Conservation (phyloP, 257 asterid genomes). For the Solanum peruvianum region DNA sequence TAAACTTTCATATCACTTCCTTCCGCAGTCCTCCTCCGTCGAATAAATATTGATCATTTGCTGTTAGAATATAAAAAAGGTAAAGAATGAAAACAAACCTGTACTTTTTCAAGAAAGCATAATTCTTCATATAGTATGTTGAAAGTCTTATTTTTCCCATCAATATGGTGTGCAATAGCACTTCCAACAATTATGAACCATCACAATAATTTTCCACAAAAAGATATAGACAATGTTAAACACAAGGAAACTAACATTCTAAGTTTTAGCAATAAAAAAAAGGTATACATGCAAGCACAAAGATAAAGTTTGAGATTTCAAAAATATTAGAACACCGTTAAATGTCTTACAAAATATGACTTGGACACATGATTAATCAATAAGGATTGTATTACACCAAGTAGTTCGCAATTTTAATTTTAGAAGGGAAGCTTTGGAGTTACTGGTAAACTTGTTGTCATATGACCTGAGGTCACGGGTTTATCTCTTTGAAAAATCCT, state of each 20-base stretch:
- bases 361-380: background rate
- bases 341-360: background rate
- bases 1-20: too few species aligned
- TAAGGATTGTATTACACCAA: background rate
- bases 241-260: background rate
- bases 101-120: too few species aligned
- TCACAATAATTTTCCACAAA: background rate
- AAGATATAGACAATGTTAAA: background rate
- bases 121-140: too few species aligned
- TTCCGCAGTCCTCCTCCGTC: too few species aligned
- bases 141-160: background rate
- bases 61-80: too few species aligned
- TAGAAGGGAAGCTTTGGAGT: too few species aligned
- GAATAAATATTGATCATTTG: too few species aligned
- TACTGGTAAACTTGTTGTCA: too few species aligned
- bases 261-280: background rate
- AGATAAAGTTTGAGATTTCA: background rate
- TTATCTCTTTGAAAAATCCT: too few species aligned
- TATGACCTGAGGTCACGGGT: too few species aligned
- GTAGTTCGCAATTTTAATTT: background rate
- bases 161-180: background rate
- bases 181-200: background rate
- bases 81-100: too few species aligned
- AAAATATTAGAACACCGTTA: too few species aligned
- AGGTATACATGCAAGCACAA: background rate